phyloP scores from a whole-genome alignment of 108 stramenopile species.

The Skeletonema menzelii region DNA sequence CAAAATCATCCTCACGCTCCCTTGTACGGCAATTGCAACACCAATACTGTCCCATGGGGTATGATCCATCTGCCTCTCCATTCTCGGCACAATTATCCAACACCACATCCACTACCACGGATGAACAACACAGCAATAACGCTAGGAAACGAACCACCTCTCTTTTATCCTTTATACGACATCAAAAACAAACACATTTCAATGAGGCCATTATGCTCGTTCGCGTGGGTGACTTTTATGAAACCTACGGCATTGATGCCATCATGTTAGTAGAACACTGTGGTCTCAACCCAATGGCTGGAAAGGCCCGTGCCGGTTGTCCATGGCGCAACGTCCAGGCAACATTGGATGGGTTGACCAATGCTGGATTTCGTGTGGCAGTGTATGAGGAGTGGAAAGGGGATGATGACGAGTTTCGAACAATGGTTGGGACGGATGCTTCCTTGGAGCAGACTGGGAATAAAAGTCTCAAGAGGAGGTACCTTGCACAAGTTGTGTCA shows the following conservation, averaged over 20 bases:
- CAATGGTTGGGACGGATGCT: conserved; percentile 8
- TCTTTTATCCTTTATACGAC: conserved; percentile 65
- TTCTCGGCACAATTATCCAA: neutral
- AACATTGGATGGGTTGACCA: conserved; percentile 86
- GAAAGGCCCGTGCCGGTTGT: conserved; percentile 92
- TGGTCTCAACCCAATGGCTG: conserved; percentile 96
- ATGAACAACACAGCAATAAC: neutral
- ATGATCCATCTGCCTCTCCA: conserved; percentile 59
- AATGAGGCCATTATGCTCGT: conserved; percentile 68
- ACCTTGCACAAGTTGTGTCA: conserved; percentile 86
- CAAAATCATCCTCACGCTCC: conserved; percentile 61
- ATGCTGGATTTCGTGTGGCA: conserved; percentile 85
- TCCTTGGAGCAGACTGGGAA: conserved; percentile 11
- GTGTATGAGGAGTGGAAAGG: conserved; percentile 87
- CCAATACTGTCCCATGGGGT: conserved; percentile 78
- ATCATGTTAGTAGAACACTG: conserved; percentile 91
- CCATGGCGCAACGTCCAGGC: conserved; percentile 88
- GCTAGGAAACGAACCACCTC: conserved; percentile 42
- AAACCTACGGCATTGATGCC: conserved; percentile 95
- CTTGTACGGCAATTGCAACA: conserved; percentile 65
- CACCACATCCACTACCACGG: neutral
- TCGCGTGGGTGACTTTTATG: conserved; percentile 96
- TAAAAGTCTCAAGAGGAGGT: conserved; percentile 61
- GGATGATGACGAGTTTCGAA: conserved; percentile 23
- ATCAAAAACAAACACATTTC: conserved; percentile 60